A percentile compares a stretch with the other conserved stretches of the same genome.
These are phyloP conservation scores for Jatropha multifida DNA, from an alignment of 441 rosid genomes.

Conservation along the genomic window DNA sequence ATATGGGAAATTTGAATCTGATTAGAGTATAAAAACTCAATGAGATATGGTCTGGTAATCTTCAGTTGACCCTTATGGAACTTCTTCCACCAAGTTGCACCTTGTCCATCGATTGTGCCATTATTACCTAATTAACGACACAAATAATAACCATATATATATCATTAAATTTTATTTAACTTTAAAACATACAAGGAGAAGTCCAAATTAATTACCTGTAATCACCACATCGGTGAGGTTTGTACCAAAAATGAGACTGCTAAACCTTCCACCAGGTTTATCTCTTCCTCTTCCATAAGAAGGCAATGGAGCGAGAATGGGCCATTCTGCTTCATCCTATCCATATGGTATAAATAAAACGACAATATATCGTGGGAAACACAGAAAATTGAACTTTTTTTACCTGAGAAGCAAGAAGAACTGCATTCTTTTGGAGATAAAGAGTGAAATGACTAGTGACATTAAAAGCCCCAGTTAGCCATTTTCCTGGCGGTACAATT, in stretches of 20 bases:
- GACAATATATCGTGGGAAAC: too few species aligned
- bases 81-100: conserved; percentile 60
- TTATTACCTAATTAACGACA: neutral
- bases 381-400: neutral
- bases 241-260: conserved; percentile 61
- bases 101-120: conserved; percentile 64
- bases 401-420: conserved; percentile 68
- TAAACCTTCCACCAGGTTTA: conserved; percentile 42
- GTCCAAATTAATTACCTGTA: conserved; percentile 43
- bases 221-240: conserved; percentile 64
- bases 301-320: conserved; percentile 45
- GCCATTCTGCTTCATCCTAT: conserved; percentile 65
- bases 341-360: neutral
- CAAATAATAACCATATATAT: too few species aligned
- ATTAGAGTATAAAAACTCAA: conserved; percentile 59
- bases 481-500: conserved; percentile 64
- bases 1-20: conserved; percentile 55
- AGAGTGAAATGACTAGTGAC: conserved; percentile 75
- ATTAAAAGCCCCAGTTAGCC: conserved; percentile 77
- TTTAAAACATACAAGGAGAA: neutral
- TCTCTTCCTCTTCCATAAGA: conserved; percentile 70
- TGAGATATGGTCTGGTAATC: conserved; percentile 58
- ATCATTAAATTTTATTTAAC: neutral
- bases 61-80: conserved; percentile 40
- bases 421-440: conserved; percentile 59